Base-by-base conservation (phyloP, 768 basidiomycete species). In the Russula dissimulans region DNA sequence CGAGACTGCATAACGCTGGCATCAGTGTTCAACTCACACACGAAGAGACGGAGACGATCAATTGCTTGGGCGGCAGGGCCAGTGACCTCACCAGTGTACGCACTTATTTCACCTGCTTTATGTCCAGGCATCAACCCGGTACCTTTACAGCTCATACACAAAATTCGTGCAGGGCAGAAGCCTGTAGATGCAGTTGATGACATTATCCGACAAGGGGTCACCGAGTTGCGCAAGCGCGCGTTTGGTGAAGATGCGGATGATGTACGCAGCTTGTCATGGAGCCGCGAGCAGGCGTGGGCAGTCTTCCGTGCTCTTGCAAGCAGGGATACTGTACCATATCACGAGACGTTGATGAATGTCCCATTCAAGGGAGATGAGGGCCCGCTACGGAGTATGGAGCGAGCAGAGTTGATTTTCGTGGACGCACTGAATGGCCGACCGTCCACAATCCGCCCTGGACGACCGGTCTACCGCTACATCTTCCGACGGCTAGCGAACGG, bases 171-270 rank as follows among this genome's bases (percentile, higher is more conserved):
- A 51, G 89, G 91, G 2, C 81, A 83, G 73, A 74, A 69, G 15
- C 79, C 95, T 3, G 78, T 83, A 55, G 89, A 88, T 42, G 91
- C 92, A 1, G 89, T 97, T 5, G 90, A 95, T 67, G 95, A 97
- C 68, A 91, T 98, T 66, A 82, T 97, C 61, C 72, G 74, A 22
- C 81, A 90, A 15, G 86, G 86, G 38, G 83, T 93, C 10, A 79
- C 83, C 38, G 94, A 97, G 70, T 74, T 98, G 52, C 78, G 89
- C 49, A 97, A 97, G 78, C 87, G 81, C 49, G 90, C 90, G 0
- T 99, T 97, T 69, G 95, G 94, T 0, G 94, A 97, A 64, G 95
- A 97, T 68, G 72, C 77, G 1, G 92, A 95, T 56, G 95, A 97
- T 67, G 87, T 88, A 3, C 94, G 92, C 72, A 76, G 69, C 48